Evolutionary conservation across 2,329 filamentous ascomycete species (phyloP).

Genomic region (Trichoderma guizhouense): DNA sequence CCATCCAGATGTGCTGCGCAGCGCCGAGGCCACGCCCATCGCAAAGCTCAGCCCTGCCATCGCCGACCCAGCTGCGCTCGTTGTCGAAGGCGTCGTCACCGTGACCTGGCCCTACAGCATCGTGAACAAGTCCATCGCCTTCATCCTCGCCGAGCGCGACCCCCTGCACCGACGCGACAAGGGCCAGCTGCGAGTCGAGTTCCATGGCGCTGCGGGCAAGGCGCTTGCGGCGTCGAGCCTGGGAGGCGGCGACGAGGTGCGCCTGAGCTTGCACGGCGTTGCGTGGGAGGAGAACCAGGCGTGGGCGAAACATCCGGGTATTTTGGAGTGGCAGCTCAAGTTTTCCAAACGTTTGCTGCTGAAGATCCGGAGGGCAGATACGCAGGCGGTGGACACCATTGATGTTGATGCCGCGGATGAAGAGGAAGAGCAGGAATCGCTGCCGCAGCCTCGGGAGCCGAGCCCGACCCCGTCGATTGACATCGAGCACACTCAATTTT

Average conservation of each 20-base stretch:
- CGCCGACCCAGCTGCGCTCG: constrained; percentile 37
- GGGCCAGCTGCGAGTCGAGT: constrained; percentile 78
- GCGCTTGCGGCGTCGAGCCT: constrained; percentile 64
- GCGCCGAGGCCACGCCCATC: constrained; percentile 47
- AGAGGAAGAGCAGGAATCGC: constrained; percentile 19
- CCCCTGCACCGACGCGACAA: constrained; percentile 71
- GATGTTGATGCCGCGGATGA: constrained; percentile 43
- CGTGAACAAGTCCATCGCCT: constrained; percentile 67
- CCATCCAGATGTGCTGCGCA: constrained; percentile 25
- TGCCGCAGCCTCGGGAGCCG: not conserved
- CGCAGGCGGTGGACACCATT: constrained; percentile 47
- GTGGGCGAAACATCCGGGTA: constrained; percentile 46
- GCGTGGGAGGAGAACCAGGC: constrained; percentile 58
- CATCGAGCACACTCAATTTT: not conserved
- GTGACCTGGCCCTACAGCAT: constrained; percentile 91
- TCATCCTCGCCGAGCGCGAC: constrained; percentile 81
- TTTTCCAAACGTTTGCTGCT: constrained; percentile 51
- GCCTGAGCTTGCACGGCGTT: constrained; percentile 65
- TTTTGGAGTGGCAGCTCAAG: constrained; percentile 57
- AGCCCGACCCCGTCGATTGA: constrained; percentile 1
- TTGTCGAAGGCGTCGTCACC: constrained; percentile 70
- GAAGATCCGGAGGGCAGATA: constrained; percentile 41
- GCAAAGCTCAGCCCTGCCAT: constrained; percentile 52
- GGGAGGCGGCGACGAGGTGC: constrained; percentile 74
- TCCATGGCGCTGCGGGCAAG: constrained; percentile 67